Conservation (phyloP, 208 protist genomes). For the Entamoeba dispar region DNA sequence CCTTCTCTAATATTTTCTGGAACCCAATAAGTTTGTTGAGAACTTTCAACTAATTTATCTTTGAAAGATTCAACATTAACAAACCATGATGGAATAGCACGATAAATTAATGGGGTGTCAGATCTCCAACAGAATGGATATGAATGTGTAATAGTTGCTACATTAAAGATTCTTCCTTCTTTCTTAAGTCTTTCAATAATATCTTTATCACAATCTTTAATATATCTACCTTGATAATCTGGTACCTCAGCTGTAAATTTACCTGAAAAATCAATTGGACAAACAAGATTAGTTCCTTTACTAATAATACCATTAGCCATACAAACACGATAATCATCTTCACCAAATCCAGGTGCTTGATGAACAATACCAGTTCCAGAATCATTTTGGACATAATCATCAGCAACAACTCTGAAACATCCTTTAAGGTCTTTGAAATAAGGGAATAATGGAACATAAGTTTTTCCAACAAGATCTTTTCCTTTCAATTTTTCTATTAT, state of each 20-base stretch:
- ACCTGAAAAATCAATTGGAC: slow-evolving; percentile 91
- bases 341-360: slow-evolving; percentile 92
- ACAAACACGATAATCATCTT: slow-evolving; percentile 87
- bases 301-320: slow-evolving; percentile 66
- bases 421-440: slow-evolving; percentile 2
- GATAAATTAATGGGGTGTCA: slow-evolving; percentile 84
- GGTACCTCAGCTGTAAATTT: slow-evolving; percentile 73
- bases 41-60: slow-evolving; percentile 44
- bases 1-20: slow-evolving; percentile 77
- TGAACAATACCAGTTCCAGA: slow-evolving; percentile 97
- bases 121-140: slow-evolving; percentile 99
- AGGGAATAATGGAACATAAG: slow-evolving; percentile 13
- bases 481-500: slow-evolving; percentile 21
- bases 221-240: slow-evolving; percentile 70
- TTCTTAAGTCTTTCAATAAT: slow-evolving; percentile 76
- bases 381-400: slow-evolving; percentile 82
- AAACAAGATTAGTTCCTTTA: slow-evolving; percentile 48
- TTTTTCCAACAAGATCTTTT: background rate
- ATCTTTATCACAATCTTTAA: slow-evolving; percentile 80
- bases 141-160: slow-evolving; percentile 65
- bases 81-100: slow-evolving; percentile 86
- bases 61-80: slow-evolving; percentile 80
- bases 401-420: slow-evolving; percentile 68
- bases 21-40: slow-evolving; percentile 42
- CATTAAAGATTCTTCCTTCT: slow-evolving; percentile 57